Base-by-base conservation (phyloP, 2,329 filamentous ascomycete genomes). In the Neopestalotiopsis sp. region DNA sequence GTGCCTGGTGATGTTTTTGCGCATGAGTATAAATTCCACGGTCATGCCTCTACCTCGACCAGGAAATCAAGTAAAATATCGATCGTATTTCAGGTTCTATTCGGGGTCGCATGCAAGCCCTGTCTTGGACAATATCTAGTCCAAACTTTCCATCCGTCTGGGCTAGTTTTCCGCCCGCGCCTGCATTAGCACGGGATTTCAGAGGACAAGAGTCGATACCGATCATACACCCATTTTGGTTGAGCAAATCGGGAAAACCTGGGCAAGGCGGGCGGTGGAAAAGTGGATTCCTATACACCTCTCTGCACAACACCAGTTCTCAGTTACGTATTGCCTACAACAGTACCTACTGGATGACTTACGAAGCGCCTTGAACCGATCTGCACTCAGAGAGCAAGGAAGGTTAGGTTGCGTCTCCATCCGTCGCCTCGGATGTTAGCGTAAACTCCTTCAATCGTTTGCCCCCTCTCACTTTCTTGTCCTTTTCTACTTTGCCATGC, bases 201-300 rank as follows among this genome's bases (percentile, higher is more conserved):
- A 24, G n/a, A 53, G n/a, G n/a, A 53, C 45, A 53, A 53, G 14
- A 53, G n/a, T 53, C 45, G 45, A 20, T 17, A 10, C 20, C 17
- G 45, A 53, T n/a, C 6, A 38, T 53, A 53, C 20, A 53, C n/a
- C 45, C 45, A 53, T 53, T 53, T 17, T 9, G 45, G 45, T 53
- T 53, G n/a, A 53, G 45, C 45, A 53, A 53, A 53, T 53, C 45
- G 45, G 45, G 45, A 10, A 53, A 53, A 53, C 45, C n/a, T 53
- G 45, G 34, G 45, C 45, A 53, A 53, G 45, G 45, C 45, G 45
- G 17, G 17, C n/a, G 20, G 17, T 17, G 45, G 17, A 53, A 28
- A 20, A 53, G 45, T 53, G 45, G 45, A 53, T 9, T 53, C 45
- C 20, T 53, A 53, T 53, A 53, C 45, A 53, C n/a, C 6, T 10